Percentiles rank a stretch among this genome's conserved stretches.
Evolutionary conservation across 1,139 yeast genomes (phyloP).

Genomic region (Yamadazyma epiphylla): DNA sequence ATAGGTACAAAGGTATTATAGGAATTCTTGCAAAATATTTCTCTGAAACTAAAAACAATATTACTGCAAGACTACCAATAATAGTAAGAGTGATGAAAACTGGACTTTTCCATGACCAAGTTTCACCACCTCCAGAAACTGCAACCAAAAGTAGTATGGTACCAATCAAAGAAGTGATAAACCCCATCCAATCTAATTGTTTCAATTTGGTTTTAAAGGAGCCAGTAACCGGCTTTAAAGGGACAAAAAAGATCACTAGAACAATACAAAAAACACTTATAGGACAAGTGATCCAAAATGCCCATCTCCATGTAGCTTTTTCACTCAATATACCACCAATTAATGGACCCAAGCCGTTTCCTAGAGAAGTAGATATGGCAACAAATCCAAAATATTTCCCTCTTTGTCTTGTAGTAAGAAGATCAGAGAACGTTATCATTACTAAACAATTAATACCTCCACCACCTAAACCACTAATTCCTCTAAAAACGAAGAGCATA

Average conservation of each 20-base stretch:
- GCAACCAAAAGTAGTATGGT: constrained; percentile 45
- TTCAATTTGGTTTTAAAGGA: constrained; percentile 25
- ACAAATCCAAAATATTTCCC: constrained; percentile 44
- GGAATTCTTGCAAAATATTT: constrained; percentile 30
- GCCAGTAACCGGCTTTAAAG: constrained; percentile 21
- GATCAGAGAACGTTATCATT: constrained; percentile 43
- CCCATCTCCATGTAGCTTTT: constrained; percentile 45
- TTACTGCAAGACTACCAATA: constrained; percentile 38
- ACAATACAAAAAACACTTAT: constrained; percentile 25
- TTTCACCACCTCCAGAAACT: constrained; percentile 51
- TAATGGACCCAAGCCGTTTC: constrained; percentile 54
- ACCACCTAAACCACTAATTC: constrained; percentile 41
- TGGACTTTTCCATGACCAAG: constrained; percentile 48
- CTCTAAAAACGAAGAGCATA: constrained; percentile 38
- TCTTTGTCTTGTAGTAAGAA: constrained; percentile 37
- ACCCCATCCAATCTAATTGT: constrained; percentile 48
- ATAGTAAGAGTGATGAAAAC: constrained; percentile 41
- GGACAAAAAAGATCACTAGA: constrained; percentile 24
- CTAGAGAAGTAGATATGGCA: constrained; percentile 50
- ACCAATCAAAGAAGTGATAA: constrained; percentile 39
- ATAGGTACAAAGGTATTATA: constrained; percentile 49
- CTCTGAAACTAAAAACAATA: constrained; percentile 38
- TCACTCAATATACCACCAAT: constrained; percentile 47
- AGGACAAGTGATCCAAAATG: constrained; percentile 45
- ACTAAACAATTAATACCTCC: constrained; percentile 42